Evolutionary conservation across 345 rosid genomes (phyloP).

Genomic region (Carallia brachiata): DNA sequence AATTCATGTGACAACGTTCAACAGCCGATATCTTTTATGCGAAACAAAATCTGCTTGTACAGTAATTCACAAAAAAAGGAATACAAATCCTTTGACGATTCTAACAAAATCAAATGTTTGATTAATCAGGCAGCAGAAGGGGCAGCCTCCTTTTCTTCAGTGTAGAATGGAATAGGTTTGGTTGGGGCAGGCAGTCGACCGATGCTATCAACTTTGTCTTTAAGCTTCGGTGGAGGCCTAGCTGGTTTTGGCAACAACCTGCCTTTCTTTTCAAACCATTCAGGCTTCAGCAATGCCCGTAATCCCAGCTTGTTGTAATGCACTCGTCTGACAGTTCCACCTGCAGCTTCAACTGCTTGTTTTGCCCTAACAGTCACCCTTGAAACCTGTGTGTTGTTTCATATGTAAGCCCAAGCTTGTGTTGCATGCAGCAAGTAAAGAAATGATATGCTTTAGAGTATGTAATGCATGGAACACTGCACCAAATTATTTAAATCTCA

Average conservation of each 20-base stretch:
- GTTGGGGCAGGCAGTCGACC: constrained; percentile 91
- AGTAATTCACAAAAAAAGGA: background rate
- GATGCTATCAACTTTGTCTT: constrained; percentile 86
- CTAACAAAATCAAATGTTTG: background rate
- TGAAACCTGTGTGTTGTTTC: constrained; percentile 51
- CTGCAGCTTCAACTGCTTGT: constrained; percentile 84
- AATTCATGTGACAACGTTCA: background rate
- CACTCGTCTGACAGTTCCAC: constrained; percentile 87
- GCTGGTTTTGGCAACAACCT: constrained; percentile 86
- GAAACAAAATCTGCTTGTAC: background rate
- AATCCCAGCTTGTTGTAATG: constrained; percentile 89
- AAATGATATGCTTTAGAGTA: background rate
- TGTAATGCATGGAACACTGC: too few relatives aligned
- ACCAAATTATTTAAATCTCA: too few relatives aligned
- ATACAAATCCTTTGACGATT: background rate
- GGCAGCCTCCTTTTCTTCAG: constrained; percentile 37
- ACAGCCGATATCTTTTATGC: background rate
- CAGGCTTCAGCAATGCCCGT: constrained; percentile 80
- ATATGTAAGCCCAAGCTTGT: background rate
- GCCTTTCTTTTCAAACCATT: constrained; percentile 96
- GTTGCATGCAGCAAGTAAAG: background rate
- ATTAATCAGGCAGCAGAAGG: constrained; percentile 24
- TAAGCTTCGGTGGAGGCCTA: constrained; percentile 90
- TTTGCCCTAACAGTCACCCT: constrained; percentile 90
- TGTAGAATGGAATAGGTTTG: constrained; percentile 69